Base-by-base conservation (phyloP, 140 eudicot genomes). In the Erigeron philadelphicus region DNA sequence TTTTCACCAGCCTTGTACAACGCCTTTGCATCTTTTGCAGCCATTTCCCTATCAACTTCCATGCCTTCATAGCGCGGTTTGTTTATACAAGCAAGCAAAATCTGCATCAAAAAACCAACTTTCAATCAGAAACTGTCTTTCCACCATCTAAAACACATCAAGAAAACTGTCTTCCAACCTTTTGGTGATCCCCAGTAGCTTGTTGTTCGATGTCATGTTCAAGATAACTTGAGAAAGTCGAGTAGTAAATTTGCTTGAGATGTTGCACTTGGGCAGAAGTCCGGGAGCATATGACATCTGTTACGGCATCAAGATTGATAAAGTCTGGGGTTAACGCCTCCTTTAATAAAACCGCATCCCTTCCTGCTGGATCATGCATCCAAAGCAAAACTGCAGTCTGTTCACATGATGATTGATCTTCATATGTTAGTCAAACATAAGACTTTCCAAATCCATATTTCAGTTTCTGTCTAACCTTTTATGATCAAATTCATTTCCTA, bases 311-410 rank as follows among this genome's bases (percentile, higher is more conserved):
- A 9, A 83, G 83, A 78, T 67, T 65, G 4, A 73, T 15, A 53
- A 57, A 59, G 65, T 69, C 71, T 66, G 3, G 18, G 52, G 63
- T 76, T 38, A 83, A 74, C 21, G 80, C 81, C 62, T 78, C 75
- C 47, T 55, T 81, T 61, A 86, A 56, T 57, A 86, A 58, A 41
- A 69, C 10, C 0, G 92, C 86, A 81, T 86, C 92, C 42, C 88
- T 81, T 65, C 74, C 72, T 49, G 92, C 84, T 80, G 92, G 92
- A 78, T 86, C 88, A 71, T 83, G 85, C 92, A 86, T 83, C 92
- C 92, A 86, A 58, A 83, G 84, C 38, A 80, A 16, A 44, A 86
- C 86, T 61, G 88, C 92, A 70, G 48, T 71, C 91, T 85, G 74
- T 58, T 31, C 4, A 59, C 69, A 47, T 44, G 21, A 50, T 21